Evolutionary conservation across 345 rosid species (phyloP).

Genomic region (Erodium maritimum): DNA sequence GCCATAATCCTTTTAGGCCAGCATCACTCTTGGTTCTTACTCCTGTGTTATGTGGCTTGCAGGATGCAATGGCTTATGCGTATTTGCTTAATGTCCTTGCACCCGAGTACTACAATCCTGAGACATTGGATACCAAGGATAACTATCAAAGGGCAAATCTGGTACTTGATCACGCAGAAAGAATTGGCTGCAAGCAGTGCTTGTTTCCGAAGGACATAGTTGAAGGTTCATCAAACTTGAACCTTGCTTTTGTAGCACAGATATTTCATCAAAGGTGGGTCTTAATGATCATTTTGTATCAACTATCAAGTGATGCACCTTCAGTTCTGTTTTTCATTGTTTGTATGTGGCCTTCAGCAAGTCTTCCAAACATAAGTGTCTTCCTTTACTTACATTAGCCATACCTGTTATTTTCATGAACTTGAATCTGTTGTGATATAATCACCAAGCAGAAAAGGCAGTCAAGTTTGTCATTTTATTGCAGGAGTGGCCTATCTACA

Average conservation of each 20-base stretch:
- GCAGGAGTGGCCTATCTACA: conserved; percentile 74
- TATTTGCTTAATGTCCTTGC: conserved; percentile 88
- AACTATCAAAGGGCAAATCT: conserved; percentile 58
- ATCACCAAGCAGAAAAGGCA: background rate
- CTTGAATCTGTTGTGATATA: no score
- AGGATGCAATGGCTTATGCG: conserved; percentile 85
- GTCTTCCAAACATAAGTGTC: background rate
- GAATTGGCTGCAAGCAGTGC: conserved; percentile 74
- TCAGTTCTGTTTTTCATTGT: background rate
- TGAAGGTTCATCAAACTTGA: conserved; percentile 70
- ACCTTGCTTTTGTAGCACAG: conserved; percentile 86
- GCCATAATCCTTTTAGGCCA: no score
- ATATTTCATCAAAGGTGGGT: conserved; percentile 77
- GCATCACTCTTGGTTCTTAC: no score
- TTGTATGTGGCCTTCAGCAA: background rate
- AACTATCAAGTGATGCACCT: background rate
- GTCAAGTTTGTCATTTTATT: conserved; percentile 7
- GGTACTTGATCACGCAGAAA: conserved; percentile 75
- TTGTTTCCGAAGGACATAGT: conserved; percentile 69
- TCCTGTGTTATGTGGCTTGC: conserved; percentile 10
- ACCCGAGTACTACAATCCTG: conserved; percentile 72
- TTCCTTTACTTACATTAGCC: background rate
- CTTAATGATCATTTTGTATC: background rate
- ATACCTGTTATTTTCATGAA: background rate
- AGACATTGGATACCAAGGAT: conserved; percentile 59